Evolutionary conservation across 1,284 basidiomycete species (phyloP), one percentile per base, ranked within the genome.

Genomic region (Fomitopsis pinicola): DNA sequence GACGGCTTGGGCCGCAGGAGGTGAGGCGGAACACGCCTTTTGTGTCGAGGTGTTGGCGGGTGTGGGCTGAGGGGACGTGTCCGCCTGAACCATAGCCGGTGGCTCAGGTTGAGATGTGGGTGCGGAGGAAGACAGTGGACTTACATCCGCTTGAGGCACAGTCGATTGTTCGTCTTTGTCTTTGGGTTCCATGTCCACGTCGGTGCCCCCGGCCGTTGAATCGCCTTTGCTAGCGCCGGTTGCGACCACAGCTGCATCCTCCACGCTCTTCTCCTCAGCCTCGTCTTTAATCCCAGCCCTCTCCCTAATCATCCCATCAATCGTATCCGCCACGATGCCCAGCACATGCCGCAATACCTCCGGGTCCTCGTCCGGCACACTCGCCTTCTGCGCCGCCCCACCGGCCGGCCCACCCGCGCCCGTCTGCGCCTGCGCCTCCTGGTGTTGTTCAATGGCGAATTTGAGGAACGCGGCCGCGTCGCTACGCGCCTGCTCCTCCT

Each of bases 341-440:
- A 87, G 71, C 45, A 83, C 84, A 55, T 80, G 76, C 44, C 74
- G 77, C 59, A 87, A 71, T 68, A 86, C 78, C 48, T 78, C 81
- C 30, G 77, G 75, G 8, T 78, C 78, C 65, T 84, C 82, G 72
- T 61, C 72, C 69, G 55, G 35, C 44, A 53, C 42, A 2, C 59
- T 59, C 35, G 53, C 33, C 42, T 57, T 50, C 19, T 59, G 19
- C 55, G 52, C 14, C n/a, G 19, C n/a, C 17, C 28, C 28, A 7
- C 28, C 28, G 17, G 14, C 28, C 15, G 28, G 15, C 26, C 28
- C 28, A 10, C 48, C n/a, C 15, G 59, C 58, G 36, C 59, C 46
- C 57, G 56, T 64, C 58, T 74, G 65, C 15, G 71, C 71, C 66
- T 75, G 67, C 44, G 69, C 72, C 63, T 78, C 73, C 62, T 76